Percentiles rank a stretch among this genome's conserved stretches.
phyloP scores from a whole-genome alignment of 164 flowering plant genomes.

The Akebia trifoliata region DNA sequence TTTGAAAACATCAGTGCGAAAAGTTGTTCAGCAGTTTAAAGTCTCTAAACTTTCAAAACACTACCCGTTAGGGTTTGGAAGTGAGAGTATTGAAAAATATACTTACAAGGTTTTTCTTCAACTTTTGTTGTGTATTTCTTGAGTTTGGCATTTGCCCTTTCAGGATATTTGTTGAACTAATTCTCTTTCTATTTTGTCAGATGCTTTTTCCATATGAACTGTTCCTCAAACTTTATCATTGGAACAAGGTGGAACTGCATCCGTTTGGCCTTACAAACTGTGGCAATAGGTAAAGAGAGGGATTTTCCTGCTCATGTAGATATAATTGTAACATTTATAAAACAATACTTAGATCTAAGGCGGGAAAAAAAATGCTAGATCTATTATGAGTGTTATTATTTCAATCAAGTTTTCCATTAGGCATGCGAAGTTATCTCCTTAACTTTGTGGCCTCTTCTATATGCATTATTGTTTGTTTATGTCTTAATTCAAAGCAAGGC shows the following conservation, averaged over 20 bases:
- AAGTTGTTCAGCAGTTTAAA: constrained; percentile 61
- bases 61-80: constrained; percentile 20
- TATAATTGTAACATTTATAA: neutral
- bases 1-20: constrained; percentile 50
- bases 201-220: constrained; percentile 63
- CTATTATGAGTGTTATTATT: no score
- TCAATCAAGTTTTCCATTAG: no score
- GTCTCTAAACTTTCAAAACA: constrained; percentile 41
- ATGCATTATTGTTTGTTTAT: no score
- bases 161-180: neutral
- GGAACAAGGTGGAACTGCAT: constrained; percentile 62
- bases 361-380: no score
- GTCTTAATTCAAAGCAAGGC: no score
- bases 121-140: neutral
- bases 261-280: constrained; percentile 85
- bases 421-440: no score
- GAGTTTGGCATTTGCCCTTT: neutral
- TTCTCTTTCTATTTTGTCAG: constrained; percentile 34
- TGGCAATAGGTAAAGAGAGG: constrained; percentile 77
- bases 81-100: constrained; percentile 37
- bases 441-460: no score
- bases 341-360: no score
- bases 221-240: constrained; percentile 66
- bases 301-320: neutral
- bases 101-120: constrained; percentile 41